Percentiles rank a stretch among this genome's conserved stretches.
phyloP scores from a whole-genome alignment of 2,329 filamentous ascomycete genomes.

The Ceratocystis colombiana region DNA sequence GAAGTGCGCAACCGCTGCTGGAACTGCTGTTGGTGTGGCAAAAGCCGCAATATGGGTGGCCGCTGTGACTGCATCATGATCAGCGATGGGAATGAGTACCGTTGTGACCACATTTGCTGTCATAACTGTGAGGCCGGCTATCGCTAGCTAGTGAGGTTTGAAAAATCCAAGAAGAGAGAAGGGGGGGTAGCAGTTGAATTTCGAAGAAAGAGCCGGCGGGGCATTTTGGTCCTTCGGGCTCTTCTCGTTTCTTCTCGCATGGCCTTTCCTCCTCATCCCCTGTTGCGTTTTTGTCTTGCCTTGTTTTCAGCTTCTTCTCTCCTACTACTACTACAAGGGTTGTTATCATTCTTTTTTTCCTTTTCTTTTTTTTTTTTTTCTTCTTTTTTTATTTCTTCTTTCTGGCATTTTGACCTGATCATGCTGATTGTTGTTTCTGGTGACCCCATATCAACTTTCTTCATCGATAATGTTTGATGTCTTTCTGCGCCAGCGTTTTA shows the following conservation, averaged over 20 bases:
- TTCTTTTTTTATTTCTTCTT: not conserved
- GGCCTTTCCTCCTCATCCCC: not conserved
- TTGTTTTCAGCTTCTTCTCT: not conserved
- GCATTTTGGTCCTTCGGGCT: slow-evolving; percentile 13
- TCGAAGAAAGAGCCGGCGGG: slow-evolving; percentile 7
- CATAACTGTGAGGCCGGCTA: slow-evolving; percentile 39
- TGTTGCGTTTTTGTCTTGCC: slow-evolving; percentile 9
- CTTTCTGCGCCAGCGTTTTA: slow-evolving; percentile 12
- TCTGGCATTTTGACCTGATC: not conserved
- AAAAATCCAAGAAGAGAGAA: not conserved
- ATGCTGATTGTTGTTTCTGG: not conserved
- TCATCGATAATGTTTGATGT: not conserved
- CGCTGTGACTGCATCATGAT: slow-evolving; percentile 46
- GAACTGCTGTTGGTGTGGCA: slow-evolving; percentile 50
- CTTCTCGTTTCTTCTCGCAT: slow-evolving; percentile 14
- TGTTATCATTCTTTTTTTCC: not conserved
- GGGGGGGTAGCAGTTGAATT: not conserved
- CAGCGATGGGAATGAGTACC: slow-evolving; percentile 40
- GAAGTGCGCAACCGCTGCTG: slow-evolving; percentile 41
- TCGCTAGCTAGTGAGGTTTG: slow-evolving; percentile 27
- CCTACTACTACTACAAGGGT: not conserved
- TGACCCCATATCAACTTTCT: not conserved
- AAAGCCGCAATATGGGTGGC: slow-evolving; percentile 42
- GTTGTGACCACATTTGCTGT: slow-evolving; percentile 48
- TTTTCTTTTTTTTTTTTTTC: not conserved